Base-by-base conservation (phyloP, 768 basidiomycete genomes). In the Boletellus ananiceps region DNA sequence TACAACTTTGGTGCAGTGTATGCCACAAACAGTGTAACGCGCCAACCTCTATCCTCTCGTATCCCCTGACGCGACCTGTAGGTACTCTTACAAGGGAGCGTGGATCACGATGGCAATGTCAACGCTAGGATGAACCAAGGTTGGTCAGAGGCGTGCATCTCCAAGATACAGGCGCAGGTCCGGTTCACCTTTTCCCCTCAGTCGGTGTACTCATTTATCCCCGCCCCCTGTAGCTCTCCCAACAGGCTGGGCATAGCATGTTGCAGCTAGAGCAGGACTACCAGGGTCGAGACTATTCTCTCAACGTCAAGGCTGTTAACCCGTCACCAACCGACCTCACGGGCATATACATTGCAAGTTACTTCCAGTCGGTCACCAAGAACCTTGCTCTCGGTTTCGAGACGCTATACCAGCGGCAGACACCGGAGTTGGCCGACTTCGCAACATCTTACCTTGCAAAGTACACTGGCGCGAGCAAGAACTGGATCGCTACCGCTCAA, bases 1-100 rank as follows among this genome's bases (percentile, higher is more conserved):
- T 99, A 99, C 71, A 93, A 92, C 69, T 97, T 98, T 65, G 90
- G 88, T 49, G 92, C 93, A 9, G 80, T 96, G 44, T 97, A 86
- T 71, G 93, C 88, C 13, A 95, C 85, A 61, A 77, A 83, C 60
- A 78, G 79, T 66, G 94, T 96, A 59, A 44, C 67, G 59, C 15
- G 8, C 12, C 31, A 27, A 15, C 40, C 42, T 49, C 40, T 40
- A 18, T 33, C 25, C 25, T 71, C 44, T 39, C 63, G 52, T 50
- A 16, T 51, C 57, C 15, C 58, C 62, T 56, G 53, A 55, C 47
- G 19, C 38, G 46, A 35, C 31, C 41, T 31, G n/a, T 57, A 97
- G 95, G 73, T 88, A 13, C 88, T 97, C 73, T 67, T 97, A 60
- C 93, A 96, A 77, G 96, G 95, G 51, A 83, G 86, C 54, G 80